phyloP scores from a whole-genome alignment of 495 filamentous ascomycete species.

The Neurospora sp. region DNA sequence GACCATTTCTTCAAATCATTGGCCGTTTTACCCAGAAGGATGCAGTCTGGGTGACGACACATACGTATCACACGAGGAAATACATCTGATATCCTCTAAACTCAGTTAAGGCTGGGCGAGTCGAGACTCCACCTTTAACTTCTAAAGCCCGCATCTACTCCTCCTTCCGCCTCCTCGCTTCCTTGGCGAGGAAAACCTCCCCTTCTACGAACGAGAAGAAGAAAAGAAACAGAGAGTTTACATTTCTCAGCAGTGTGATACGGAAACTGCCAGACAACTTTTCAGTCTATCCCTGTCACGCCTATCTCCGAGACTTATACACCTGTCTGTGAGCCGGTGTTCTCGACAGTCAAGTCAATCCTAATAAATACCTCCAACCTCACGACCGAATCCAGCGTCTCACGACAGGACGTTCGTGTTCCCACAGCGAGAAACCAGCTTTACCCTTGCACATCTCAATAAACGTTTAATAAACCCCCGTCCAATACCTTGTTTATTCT shows the following conservation, averaged over 20 bases:
- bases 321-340: not conserved
- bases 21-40: not conserved
- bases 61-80: not conserved
- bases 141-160: not conserved
- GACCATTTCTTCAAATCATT: not conserved
- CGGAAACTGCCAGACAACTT: not conserved
- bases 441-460: not conserved
- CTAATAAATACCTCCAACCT: not conserved
- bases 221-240: not conserved
- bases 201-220: not conserved
- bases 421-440: not conserved
- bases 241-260: not conserved
- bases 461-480: not conserved
- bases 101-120: not conserved
- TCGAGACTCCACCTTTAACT: not conserved
- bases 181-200: not conserved
- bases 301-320: not conserved
- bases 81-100: not conserved
- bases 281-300: not conserved
- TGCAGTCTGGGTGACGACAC: not conserved
- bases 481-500: not conserved
- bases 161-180: not conserved
- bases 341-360: not conserved
- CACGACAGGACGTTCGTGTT: not conserved
- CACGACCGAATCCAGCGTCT: not conserved